A percentile compares a stretch with the other conserved stretches of the same genome.
phyloP scores from a whole-genome alignment of 371 early-diverging fungal genomes.

The Coemansia sp. region DNA sequence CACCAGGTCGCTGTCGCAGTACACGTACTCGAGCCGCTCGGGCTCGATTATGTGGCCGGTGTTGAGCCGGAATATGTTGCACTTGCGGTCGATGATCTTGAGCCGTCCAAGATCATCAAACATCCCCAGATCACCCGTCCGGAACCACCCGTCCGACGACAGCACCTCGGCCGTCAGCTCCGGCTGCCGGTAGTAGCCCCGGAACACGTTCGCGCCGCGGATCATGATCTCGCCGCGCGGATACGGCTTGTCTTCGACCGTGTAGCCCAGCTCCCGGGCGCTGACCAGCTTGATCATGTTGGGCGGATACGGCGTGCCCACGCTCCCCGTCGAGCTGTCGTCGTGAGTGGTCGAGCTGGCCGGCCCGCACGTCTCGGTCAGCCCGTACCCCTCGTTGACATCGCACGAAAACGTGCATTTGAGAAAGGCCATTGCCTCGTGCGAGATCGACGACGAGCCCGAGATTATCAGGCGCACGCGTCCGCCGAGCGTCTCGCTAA shows the following conservation, averaged over 20 bases:
- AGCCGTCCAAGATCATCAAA: conserved; percentile 73
- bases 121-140: conserved; percentile 89
- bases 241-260: conserved; percentile 67
- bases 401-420: conserved; percentile 75
- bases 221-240: conserved; percentile 90
- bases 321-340: conserved; percentile 64
- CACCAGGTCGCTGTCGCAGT: conserved; percentile 57
- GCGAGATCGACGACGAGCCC: conserved; percentile 89
- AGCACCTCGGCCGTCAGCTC: conserved; percentile 80
- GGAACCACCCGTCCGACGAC: conserved; percentile 89
- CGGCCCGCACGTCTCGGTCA: conserved; percentile 80
- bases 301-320: conserved; percentile 66
- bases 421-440: conserved; percentile 82
- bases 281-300: conserved; percentile 84
- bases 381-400: conserved; percentile 83
- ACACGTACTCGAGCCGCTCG: conserved; percentile 71
- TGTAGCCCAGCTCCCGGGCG: conserved; percentile 86
- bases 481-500: conserved; percentile 61
- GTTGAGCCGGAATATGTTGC: conserved; percentile 62
- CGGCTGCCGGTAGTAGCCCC: conserved; percentile 83
- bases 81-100: conserved; percentile 60
- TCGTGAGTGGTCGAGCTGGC: conserved; percentile 54
- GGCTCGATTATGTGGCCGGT: conserved; percentile 66
- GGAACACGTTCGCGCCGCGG: conserved; percentile 81
- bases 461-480: conserved; percentile 50